phyloP scores from a whole-genome alignment of 2,329 filamentous ascomycete species.

The Gliomastix tumulicola region DNA sequence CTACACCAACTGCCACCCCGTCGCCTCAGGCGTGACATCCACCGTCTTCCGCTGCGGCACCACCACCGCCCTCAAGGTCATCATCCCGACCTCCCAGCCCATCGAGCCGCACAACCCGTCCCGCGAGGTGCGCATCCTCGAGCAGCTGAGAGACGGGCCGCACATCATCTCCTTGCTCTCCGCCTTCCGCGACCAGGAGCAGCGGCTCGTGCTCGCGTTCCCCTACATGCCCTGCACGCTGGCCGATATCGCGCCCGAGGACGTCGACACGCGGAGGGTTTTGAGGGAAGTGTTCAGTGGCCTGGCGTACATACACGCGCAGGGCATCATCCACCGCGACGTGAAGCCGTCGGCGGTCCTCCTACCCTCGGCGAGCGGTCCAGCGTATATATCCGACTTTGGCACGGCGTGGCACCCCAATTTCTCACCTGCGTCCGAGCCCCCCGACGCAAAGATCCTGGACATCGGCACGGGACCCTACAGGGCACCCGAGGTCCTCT shows the following conservation, averaged over 20 bases:
- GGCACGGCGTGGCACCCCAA: constrained; percentile 79
- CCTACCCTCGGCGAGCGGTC: constrained; percentile 57
- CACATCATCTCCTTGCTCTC: constrained; percentile 66
- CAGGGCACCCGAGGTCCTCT: constrained; percentile 82
- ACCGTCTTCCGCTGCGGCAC: constrained; percentile 65
- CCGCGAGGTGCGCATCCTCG: constrained; percentile 72
- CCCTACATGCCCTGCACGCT: constrained; percentile 76
- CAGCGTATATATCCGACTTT: constrained; percentile 82
- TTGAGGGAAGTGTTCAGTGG: constrained; percentile 48
- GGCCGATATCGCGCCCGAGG: constrained; percentile 26
- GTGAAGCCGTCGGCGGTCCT: constrained; percentile 90
- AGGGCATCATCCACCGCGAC: constrained; percentile 84
- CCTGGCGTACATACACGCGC: constrained; percentile 62
- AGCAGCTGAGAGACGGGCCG: constrained; percentile 40
- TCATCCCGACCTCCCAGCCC: constrained; percentile 58
- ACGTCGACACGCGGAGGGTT: not conserved
- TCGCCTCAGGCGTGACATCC: constrained; percentile 70
- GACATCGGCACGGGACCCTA: constrained; percentile 94
- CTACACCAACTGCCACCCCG: constrained; percentile 44
- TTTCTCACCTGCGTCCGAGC: constrained; percentile 53
- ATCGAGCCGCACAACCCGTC: constrained; percentile 76
- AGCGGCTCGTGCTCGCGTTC: constrained; percentile 72
- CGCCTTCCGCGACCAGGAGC: constrained; percentile 63
- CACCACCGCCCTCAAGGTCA: constrained; percentile 74
- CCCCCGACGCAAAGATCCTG: constrained; percentile 66